Evolutionary conservation across 257 asterid species (phyloP).

Genomic region (Gynochthodes officinalis): DNA sequence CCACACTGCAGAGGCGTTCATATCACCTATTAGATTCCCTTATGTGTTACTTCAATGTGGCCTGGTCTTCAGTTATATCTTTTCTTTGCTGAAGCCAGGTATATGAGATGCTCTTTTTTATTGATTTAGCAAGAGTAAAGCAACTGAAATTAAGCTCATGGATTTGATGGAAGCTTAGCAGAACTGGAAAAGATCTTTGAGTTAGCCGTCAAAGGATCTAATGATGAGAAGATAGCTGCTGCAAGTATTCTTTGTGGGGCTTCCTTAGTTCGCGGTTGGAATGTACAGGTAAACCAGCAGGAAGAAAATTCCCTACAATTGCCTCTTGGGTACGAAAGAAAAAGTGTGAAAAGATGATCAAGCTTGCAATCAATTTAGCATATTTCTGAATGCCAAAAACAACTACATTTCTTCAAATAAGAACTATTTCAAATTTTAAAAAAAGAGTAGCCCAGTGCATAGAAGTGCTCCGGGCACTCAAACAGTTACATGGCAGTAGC

Average conservation of each 20-base stretch:
- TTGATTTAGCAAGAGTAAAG: constrained; percentile 49
- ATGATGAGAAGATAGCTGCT: constrained; percentile 77
- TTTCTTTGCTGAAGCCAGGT: constrained; percentile 34
- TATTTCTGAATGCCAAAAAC: neutral
- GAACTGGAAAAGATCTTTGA: constrained; percentile 88
- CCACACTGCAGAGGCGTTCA: neutral
- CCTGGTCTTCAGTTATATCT: constrained; percentile 30
- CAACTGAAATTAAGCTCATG: constrained; percentile 90
- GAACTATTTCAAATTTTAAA: no score
- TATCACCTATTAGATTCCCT: constrained; percentile 2
- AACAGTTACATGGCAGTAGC: no score
- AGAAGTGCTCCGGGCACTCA: no score
- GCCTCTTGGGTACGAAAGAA: neutral
- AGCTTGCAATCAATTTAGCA: neutral
- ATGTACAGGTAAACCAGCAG: constrained; percentile 60
- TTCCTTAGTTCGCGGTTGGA: constrained; percentile 80
- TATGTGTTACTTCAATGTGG: constrained; percentile 11
- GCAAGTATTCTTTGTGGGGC: constrained; percentile 92
- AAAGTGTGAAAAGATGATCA: neutral
- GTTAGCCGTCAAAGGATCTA: constrained; percentile 72
- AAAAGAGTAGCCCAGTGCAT: no score
- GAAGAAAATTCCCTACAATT: constrained; percentile 10
- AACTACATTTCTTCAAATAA: neutral
- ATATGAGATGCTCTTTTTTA: constrained; percentile 32
- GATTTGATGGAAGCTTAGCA: constrained; percentile 92